Base-by-base conservation (phyloP, 2,329 filamentous ascomycete genomes). In the Decorospora gaudefroyi region DNA sequence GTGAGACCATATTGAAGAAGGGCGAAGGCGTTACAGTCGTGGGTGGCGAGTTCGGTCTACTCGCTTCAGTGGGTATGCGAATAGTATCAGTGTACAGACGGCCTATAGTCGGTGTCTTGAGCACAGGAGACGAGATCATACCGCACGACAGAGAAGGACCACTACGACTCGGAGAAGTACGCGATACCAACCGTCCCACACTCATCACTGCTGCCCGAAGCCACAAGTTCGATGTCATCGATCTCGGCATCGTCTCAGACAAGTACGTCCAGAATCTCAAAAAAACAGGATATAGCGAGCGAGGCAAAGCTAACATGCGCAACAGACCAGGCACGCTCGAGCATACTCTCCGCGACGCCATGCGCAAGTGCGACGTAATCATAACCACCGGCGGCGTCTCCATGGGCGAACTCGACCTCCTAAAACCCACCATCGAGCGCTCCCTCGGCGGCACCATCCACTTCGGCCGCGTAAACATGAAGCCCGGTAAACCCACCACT, bases 391-490 rank as follows among this genome's bases (percentile, higher is more conserved):
- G 93, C 15, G 93, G 93, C 33, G 93, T 97, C 13, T 95, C 89
- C 7, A 99, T 99, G 93, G 93, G 93, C 43, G 93, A 99, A 72
- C 83, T 96, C 2, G 93, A 99, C 70, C 84, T 99, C 6, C 82
- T 99, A 13, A 99, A 99, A 69, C 92, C 93, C 0, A 97, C 92
- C 0, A 88, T 99, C 60, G 93, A 97, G 74, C 86, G 92, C 28
- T 79, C 84, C 1, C 81, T 99, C 1, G 90, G 90, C 43, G 93
- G 93, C 6, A 93, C 86, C 0, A 96, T 99, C 55, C 93, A 96
- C 71, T 99, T 99, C 60, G 93, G 93, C 16, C 86, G 93, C 3
- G 93, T 99, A 2, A 82, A 86, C 41, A 97, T 99, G 93, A 99
- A 99, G 75, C 93, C 93, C 0, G 93, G 93, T 4, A 99, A 97